Evolutionary conservation across 2,329 filamentous ascomycete genomes (phyloP), one percentile per base, ranked within the genome.

Genomic region (Raffaelea deltoideospora): DNA sequence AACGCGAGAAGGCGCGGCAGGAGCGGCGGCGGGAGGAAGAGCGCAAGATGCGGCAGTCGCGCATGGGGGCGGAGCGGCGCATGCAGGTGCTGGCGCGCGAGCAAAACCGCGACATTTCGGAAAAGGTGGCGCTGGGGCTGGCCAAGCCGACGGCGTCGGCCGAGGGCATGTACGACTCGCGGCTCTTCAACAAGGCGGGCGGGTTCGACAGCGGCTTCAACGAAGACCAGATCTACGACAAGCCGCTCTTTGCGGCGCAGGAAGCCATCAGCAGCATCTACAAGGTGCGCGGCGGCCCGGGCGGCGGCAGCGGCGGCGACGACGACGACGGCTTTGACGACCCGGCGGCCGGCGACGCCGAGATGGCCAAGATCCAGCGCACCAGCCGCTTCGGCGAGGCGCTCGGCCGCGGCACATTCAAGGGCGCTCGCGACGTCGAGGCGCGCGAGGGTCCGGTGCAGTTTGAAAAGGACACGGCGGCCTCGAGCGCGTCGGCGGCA

Each of bases 191-290:
- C 59, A 85, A 93, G 59, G 80, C 77, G 6, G 87, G 81, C 48
- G 90, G 90, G 0, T 92, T 98, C 53, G 79, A 86, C 47, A 72
- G 77, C 36, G 90, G 88, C 1, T 86, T 95, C 68, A 98, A 98
- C 56, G 90, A 98, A 57, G 90, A 98, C 56, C 90, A 98, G 52
- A 76, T 79, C 1, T 98, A 96, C 61, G 90, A 96, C 57, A 96
- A 96, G 60, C 90, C 90, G 17, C 65, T 98, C 8, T 98, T 98
- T 54, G 87, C 87, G 1, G 88, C 90, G 13, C 86, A 95, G 54
- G 88, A 96, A 53, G 88, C 85, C 9, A 85, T 95, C 49, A 90
- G 75, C 60, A 88, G 79, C 55, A 96, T 98, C 47, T 98, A 98
- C 58, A 72, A 86, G 24, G 85, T 88, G 2, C 72, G 72, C 18